Evolutionary conservation across 2,329 filamentous ascomycete species (phyloP).

Genomic region (Colletotrichum paranaense): DNA sequence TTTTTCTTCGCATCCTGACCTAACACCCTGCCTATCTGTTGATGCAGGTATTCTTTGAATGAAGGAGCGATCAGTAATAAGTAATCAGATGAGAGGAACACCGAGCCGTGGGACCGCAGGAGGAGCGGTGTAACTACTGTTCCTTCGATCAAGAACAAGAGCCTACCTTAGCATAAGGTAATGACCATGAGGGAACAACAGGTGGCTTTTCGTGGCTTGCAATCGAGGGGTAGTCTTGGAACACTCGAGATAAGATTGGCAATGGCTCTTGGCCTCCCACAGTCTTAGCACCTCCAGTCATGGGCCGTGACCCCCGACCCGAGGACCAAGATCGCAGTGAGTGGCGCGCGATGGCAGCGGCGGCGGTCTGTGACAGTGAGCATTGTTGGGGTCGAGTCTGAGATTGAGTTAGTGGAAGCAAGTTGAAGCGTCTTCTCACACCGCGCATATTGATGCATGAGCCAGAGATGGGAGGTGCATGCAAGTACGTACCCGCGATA

Average conservation of each 20-base stretch:
- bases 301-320: slow-evolving; percentile 10
- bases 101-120: neutral
- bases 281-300: slow-evolving; percentile 17
- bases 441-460: slow-evolving; percentile 5
- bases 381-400: slow-evolving; percentile 25
- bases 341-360: slow-evolving; percentile 25
- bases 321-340: slow-evolving; percentile 5
- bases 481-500: neutral
- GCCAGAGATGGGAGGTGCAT: neutral
- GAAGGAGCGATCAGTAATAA: neutral
- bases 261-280: neutral
- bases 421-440: neutral
- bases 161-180: too few relatives aligned
- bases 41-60: neutral
- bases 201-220: neutral
- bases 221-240: slow-evolving; percentile 14
- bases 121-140: neutral
- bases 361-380: slow-evolving; percentile 29
- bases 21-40: neutral
- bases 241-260: slow-evolving; percentile 6
- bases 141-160: neutral
- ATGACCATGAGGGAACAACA: too few relatives aligned
- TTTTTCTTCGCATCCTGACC: neutral
- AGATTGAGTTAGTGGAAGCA: slow-evolving; percentile 2
- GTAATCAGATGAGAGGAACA: neutral